Evolutionary conservation across 1,139 yeast species (phyloP).

Genomic region (Taphrina wiesneri): DNA sequence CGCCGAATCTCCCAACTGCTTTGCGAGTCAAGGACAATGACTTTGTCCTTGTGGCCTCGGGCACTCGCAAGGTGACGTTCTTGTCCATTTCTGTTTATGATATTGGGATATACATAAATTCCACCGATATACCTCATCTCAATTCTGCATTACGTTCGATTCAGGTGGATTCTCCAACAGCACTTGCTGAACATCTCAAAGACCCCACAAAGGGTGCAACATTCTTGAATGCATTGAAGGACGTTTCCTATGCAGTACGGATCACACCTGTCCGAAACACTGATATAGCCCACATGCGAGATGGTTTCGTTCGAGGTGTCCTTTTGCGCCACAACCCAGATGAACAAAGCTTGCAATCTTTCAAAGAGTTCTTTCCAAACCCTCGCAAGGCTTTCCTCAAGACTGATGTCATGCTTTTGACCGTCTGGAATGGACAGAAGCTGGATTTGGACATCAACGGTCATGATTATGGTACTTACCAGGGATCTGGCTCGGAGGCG

Average conservation of each 20-base stretch:
- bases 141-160: not conserved
- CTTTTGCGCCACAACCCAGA: conserved; percentile 45
- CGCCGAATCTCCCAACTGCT: not conserved
- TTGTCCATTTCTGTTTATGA: conserved; percentile 22
- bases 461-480: conserved; percentile 26
- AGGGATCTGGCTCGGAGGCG: not conserved
- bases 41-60: conserved; percentile 14
- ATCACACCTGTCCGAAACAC: conserved; percentile 87
- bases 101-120: conserved; percentile 20
- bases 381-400: conserved; percentile 21
- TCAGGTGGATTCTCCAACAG: not conserved
- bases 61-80: conserved; percentile 28
- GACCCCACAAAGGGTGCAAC: conserved; percentile 55
- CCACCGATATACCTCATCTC: not conserved
- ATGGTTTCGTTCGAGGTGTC: conserved; percentile 80
- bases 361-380: conserved; percentile 31
- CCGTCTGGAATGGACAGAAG: conserved; percentile 12
- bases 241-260: conserved; percentile 65
- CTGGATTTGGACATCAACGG: conserved; percentile 12
- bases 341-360: conserved; percentile 6
- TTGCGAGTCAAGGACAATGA: not conserved
- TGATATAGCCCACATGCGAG: conserved; percentile 82
- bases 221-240: conserved; percentile 58
- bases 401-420: conserved; percentile 15
- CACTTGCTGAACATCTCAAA: not conserved